Base-by-base conservation (phyloP, 1,139 yeast species). In the Debaryomycetaceae sp. region DNA sequence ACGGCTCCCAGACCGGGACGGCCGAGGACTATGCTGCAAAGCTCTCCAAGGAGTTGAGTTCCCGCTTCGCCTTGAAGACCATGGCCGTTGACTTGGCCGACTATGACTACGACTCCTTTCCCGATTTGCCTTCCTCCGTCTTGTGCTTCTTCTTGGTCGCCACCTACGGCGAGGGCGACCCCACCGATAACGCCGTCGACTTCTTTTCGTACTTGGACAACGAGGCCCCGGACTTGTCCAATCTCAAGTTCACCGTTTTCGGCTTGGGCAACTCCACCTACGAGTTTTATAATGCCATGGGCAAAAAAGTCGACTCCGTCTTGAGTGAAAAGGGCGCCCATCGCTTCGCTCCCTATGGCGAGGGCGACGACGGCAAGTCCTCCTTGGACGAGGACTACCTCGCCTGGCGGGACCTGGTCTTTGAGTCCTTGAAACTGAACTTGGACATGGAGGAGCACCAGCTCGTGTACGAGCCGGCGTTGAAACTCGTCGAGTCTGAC, bases 1-100 rank as follows among this genome's bases (percentile, higher is more conserved):
- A 70, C 51, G 97, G 95, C 4, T 87, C 98, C 4, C 99, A 90
- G 58, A 92, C 99, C 10, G 99, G 99, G 40, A 90, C 99, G n/a
- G 95, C 98, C 28, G 98, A 90, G 57, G 98, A 90, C 51, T 90
- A 86, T 45, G 94, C 96, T 14, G 72, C 81, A 42, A 82, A 92
- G 51, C 75, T 86, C 43, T 74, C 95, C 28, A 86, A 86, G 52
- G 98, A 90, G 52, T 74, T 90, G 43, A 73, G 77, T 41, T 67
- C 94, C 16, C 71, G 80, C 51, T 87, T 80, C 50, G 87, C 87
- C 26, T 66, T 90, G 44, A 75, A 77, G 40, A 73, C 92, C 6
- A 77, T 92, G 80, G 74, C 80, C 33, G 94, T 82, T 7, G 97
- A 87, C 53, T 68, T 86, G 34, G 93, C 87, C 30, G 92, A 83